Percentiles rank a stretch among this genome's conserved stretches.
These are phyloP conservation scores for Verticillium dahliae DNA, from an alignment of 2,329 filamentous ascomycete genomes.

Conservation along the genomic window DNA sequence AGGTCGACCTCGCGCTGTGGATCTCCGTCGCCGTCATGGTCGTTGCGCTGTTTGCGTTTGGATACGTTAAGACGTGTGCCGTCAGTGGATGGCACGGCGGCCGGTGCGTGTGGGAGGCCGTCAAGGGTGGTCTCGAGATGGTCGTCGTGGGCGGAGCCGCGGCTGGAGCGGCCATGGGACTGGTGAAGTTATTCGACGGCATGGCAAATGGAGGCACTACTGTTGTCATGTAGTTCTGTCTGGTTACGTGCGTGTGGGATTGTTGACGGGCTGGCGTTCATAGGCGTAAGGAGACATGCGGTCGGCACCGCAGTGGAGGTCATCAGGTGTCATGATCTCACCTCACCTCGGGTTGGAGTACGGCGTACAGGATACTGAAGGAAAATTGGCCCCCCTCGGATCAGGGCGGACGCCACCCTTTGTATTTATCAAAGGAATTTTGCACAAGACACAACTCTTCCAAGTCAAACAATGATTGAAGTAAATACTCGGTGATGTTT, in stretches of 20 bases:
- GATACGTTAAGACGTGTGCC: conserved; percentile 57
- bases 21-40: conserved; percentile 56
- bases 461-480: not conserved
- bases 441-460: not conserved
- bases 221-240: not conserved
- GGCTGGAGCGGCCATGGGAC: conserved; percentile 29
- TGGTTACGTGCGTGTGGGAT: not conserved
- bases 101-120: conserved; percentile 10
- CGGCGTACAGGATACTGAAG: not conserved
- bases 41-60: conserved; percentile 54
- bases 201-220: conserved; percentile 3
- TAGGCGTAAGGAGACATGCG: not conserved
- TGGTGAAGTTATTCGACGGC: conserved; percentile 20
- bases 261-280: not conserved
- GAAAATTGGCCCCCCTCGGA: not conserved
- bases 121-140: conserved; percentile 29
- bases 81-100: conserved; percentile 15
- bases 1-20: conserved; percentile 42
- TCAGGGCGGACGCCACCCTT: not conserved
- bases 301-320: not conserved
- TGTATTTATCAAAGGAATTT: not conserved
- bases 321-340: not conserved
- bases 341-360: not conserved
- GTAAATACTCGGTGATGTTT: not conserved
- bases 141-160: conserved; percentile 29